phyloP scores from a whole-genome alignment of 2,329 filamentous ascomycete species.

The Coniella lustricola region DNA sequence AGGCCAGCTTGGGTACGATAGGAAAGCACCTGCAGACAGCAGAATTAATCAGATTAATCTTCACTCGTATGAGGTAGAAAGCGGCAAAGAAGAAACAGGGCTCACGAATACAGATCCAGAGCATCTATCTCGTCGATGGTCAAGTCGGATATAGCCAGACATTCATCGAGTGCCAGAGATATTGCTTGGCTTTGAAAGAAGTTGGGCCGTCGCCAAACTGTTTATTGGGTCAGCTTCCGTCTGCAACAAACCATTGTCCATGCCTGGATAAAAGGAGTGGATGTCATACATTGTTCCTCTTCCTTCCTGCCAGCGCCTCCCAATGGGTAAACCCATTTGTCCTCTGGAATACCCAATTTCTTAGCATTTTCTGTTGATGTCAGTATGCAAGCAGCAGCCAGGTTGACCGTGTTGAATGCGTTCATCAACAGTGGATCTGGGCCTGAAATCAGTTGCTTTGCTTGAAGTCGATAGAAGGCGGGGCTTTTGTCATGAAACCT shows the following conservation, averaged over 20 bases:
- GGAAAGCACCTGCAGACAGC: constrained; percentile 56
- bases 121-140: constrained; percentile 47
- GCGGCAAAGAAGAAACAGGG: constrained; percentile 7
- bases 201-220: constrained; percentile 56
- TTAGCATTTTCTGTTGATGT: constrained; percentile 50
- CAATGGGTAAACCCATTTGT: constrained; percentile 57
- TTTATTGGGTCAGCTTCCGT: neutral
- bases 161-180: constrained; percentile 48
- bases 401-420: constrained; percentile 62
- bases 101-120: constrained; percentile 59
- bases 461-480: neutral
- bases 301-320: constrained; percentile 58
- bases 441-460: neutral
- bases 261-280: neutral
- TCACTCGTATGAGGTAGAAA: constrained; percentile 1
- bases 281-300: constrained; percentile 43
- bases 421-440: constrained; percentile 64
- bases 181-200: constrained; percentile 53
- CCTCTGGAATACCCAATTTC: constrained; percentile 45
- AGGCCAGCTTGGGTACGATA: constrained; percentile 61
- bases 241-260: neutral
- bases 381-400: constrained; percentile 53
- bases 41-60: neutral
- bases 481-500: constrained; percentile 20
- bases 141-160: constrained; percentile 40